Evolutionary conservation across 106 monocot genomes (phyloP), one percentile per base, ranked within the genome.

Genomic region (Vanilla planifolia): DNA sequence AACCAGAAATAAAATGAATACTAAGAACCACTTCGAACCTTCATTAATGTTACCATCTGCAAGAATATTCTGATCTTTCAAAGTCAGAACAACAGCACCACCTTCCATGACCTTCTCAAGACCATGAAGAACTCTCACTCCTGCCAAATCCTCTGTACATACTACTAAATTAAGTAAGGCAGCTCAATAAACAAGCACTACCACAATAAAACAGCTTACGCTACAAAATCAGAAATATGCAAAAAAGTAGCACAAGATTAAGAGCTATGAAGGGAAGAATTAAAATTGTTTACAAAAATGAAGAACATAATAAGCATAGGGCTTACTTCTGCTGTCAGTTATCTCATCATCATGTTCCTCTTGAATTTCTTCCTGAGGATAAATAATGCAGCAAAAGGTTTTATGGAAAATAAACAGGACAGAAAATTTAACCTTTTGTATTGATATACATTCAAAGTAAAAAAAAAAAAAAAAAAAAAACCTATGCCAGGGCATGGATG

Each of bases 61-160:
- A 62, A 98, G 79, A 73, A 98, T 88, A 53, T 65, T 74, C 63
- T 96, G 90, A 71, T 98, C 96, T 73, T 92, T 98, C 16, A 98
- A 87, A 20, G 91, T 92, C 72, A 98, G 64, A 65, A 92, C 91
- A 75, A 98, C 91, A 46, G 91, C 81, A 58, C 91, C 90, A 69
- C 95, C 96, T 69, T 98, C 91, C 33, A 92, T 71, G 22, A 88
- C 91, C 74, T 98, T 98, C 60, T 98, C 91, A 66, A 98, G 87
- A 3, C 96, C 96, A 75, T 98, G 91, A 63, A 91, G 78, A 73
- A 98, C 71, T 70, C 88, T 98, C 22, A 88, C 84, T 41, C 96
- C 96, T 43, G 84, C 86, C 67, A 98, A 73, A 77, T 92, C 69
- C 60, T 87, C 96, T 98, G 67, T 6, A 62, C 5, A 66, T 32